Conservation (phyloP, 768 basidiomycete genomes). For the Cyclocybe aegerita region DNA sequence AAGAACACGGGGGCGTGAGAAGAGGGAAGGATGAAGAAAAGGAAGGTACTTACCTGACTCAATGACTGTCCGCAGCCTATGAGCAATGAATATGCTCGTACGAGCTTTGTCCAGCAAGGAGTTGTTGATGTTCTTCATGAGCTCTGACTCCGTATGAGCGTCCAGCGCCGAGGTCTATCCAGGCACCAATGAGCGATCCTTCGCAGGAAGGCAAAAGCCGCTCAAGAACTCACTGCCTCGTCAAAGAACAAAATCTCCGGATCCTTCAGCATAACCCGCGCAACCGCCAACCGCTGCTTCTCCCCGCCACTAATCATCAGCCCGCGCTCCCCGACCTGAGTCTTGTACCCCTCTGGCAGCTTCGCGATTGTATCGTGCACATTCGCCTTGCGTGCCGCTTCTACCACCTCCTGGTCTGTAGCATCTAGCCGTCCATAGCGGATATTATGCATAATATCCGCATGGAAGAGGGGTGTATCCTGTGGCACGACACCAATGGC, state of each 20-base stretch:
- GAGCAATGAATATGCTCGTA: conserved; percentile 97
- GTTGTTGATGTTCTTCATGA: conserved; percentile 92
- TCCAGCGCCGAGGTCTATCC: conserved; percentile 93
- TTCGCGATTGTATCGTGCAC: conserved; percentile 78
- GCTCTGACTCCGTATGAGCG: conserved; percentile 89
- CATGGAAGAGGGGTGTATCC: conserved; percentile 97
- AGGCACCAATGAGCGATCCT: conserved; percentile 1
- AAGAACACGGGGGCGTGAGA: neutral
- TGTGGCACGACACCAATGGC: conserved; percentile 95
- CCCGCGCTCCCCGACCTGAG: conserved; percentile 94
- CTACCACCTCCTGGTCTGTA: conserved; percentile 84
- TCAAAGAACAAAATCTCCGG: conserved; percentile 97
- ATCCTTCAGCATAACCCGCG: conserved; percentile 89
- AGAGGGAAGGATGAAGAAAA: neutral
- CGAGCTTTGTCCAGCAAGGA: conserved; percentile 74
- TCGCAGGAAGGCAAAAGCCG: conserved; percentile 3
- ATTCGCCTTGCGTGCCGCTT: conserved; percentile 83
- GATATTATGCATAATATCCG: conserved; percentile 93
- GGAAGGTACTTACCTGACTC: conserved; percentile 68
- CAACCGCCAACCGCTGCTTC: conserved; percentile 95
- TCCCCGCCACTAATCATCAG: conserved; percentile 99
- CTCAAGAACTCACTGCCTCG: conserved; percentile 75
- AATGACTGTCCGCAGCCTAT: conserved; percentile 84
- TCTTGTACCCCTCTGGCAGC: conserved; percentile 84
- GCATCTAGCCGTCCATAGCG: conserved; percentile 89